phyloP scores from a whole-genome alignment of 2,329 filamentous ascomycete genomes.

The Neonectria faginata region DNA sequence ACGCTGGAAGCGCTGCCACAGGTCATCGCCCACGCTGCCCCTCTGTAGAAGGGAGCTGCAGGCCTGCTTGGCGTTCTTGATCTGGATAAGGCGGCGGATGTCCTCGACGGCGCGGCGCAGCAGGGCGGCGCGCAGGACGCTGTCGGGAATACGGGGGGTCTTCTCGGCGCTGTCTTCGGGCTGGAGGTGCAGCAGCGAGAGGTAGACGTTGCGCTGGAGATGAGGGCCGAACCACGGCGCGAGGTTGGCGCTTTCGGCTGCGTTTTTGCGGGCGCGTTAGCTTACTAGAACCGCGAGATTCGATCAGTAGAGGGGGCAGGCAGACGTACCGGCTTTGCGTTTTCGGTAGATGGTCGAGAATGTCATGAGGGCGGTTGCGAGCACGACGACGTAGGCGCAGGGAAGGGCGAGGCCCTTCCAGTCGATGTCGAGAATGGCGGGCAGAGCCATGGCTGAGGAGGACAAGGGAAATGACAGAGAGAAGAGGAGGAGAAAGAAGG shows the following conservation, averaged over 20 bases:
- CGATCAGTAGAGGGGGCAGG: background rate
- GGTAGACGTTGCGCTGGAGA: slow-evolving; percentile 92
- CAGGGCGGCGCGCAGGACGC: slow-evolving; percentile 87
- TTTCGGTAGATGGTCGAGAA: slow-evolving; percentile 95
- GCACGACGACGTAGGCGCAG: slow-evolving; percentile 87
- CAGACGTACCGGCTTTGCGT: slow-evolving; percentile 79
- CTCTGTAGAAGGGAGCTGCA: slow-evolving; percentile 85
- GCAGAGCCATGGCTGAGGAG: slow-evolving; percentile 19
- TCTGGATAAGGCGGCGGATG: slow-evolving; percentile 89
- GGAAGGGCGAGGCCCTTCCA: slow-evolving; percentile 90
- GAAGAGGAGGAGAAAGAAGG: slow-evolving; percentile 27
- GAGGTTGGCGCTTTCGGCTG: slow-evolving; percentile 83
- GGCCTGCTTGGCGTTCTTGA: slow-evolving; percentile 89
- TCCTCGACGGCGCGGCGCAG: slow-evolving; percentile 91
- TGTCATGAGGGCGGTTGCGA: slow-evolving; percentile 87
- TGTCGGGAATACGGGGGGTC: slow-evolving; percentile 79
- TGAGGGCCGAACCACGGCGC: slow-evolving; percentile 95
- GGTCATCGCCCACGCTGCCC: slow-evolving; percentile 93
- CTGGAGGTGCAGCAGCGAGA: slow-evolving; percentile 86
- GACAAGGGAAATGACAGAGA: slow-evolving; percentile 45
- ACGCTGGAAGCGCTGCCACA: slow-evolving; percentile 91
- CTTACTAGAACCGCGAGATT: background rate
- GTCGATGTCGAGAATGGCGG: slow-evolving; percentile 69
- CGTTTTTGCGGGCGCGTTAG: background rate
- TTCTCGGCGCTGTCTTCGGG: slow-evolving; percentile 74